Conservation (phyloP, 2,329 filamentous ascomycete genomes). For the Bipolaris victoriae region DNA sequence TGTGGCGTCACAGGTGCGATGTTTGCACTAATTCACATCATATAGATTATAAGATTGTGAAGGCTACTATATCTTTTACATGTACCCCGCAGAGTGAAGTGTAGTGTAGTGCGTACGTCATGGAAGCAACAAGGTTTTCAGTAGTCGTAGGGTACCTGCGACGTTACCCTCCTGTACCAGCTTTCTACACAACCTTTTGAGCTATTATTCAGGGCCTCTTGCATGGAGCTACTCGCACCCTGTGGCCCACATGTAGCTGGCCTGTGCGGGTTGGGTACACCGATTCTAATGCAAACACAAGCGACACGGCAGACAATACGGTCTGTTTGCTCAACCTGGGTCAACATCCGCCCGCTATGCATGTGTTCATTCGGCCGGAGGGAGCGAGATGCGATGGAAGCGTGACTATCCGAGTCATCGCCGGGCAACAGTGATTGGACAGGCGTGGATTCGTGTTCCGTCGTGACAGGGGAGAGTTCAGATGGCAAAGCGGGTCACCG, state of each 20-base stretch:
- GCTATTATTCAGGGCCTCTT: background rate
- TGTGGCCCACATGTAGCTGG: background rate
- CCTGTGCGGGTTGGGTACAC: background rate
- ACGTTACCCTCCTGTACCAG: no score
- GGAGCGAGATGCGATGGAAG: slow-evolving; percentile 25
- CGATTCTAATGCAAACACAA: background rate
- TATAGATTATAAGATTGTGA: background rate
- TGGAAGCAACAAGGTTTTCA: background rate
- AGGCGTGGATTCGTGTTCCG: slow-evolving; percentile 8
- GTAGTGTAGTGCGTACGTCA: background rate
- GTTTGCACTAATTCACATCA: background rate
- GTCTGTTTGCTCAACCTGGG: background rate
- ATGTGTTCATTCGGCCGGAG: slow-evolving; percentile 22
- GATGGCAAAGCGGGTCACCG: slow-evolving; percentile 38
- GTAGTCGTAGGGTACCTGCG: background rate
- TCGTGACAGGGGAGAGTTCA: slow-evolving; percentile 24
- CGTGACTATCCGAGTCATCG: slow-evolving; percentile 22
- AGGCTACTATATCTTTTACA: background rate
- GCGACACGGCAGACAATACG: background rate
- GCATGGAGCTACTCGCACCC: background rate
- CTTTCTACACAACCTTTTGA: background rate
- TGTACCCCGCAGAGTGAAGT: background rate
- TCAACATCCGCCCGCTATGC: background rate
- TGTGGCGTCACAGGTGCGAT: background rate
- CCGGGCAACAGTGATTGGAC: slow-evolving; percentile 24